Percentiles rank a stretch among this genome's conserved stretches.
Conservation (phyloP, 495 filamentous ascomycete genomes). For the Articulospora tetracladia region DNA sequence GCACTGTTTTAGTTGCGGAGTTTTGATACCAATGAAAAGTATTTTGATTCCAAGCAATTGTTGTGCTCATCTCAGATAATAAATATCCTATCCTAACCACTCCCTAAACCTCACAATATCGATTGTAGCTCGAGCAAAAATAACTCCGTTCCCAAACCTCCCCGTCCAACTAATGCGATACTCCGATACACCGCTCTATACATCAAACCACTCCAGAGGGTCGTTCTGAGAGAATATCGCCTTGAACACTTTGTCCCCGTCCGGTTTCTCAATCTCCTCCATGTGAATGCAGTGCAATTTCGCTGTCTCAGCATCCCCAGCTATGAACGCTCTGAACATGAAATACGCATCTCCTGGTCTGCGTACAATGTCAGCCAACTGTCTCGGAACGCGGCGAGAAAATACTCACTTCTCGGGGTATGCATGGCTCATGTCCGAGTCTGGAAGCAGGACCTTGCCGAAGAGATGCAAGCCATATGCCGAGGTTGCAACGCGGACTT, state of each 20-base stretch:
- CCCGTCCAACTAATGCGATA: background rate
- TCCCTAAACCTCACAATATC: too few species aligned
- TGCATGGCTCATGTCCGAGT: constrained; percentile 13
- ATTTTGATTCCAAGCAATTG: background rate
- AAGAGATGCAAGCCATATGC: constrained; percentile 56
- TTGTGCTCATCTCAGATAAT: too few species aligned
- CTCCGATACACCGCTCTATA: too few species aligned
- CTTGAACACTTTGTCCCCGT: constrained; percentile 41
- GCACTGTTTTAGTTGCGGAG: background rate
- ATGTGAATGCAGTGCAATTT: constrained; percentile 50
- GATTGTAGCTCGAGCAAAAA: background rate
- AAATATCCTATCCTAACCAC: too few species aligned
- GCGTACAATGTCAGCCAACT: background rate
- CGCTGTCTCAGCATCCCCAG: constrained; percentile 37
- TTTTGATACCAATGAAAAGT: background rate
- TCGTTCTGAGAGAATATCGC: constrained; percentile 51
- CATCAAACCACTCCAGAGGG: constrained; percentile 50
- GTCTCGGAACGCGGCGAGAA: too few species aligned
- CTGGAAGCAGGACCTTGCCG: constrained; percentile 49
- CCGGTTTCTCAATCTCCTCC: constrained; percentile 41
- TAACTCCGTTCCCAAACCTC: background rate
- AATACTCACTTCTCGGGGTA: constrained; percentile 12
- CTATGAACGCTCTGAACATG: constrained; percentile 48
- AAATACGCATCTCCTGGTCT: constrained; percentile 30
- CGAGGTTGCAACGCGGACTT: constrained; percentile 46